Percentiles rank a stretch among this genome's conserved stretches.
Evolutionary conservation across 257 asterid genomes (phyloP).

Genomic region (Penstemon newberryi): DNA sequence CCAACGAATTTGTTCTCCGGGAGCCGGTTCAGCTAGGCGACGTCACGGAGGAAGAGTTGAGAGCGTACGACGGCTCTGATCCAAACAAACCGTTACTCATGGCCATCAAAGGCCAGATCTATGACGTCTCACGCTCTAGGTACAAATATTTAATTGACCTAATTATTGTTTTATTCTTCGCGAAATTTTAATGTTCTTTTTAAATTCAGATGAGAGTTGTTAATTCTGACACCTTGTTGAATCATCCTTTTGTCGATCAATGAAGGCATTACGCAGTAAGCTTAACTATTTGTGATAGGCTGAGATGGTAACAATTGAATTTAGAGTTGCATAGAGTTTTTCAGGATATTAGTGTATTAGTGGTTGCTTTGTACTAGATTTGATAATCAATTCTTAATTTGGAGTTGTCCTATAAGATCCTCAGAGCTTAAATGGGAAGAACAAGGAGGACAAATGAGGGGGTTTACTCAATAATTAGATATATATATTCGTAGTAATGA

Average conservation of each 20-base stretch:
- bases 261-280: too few species aligned
- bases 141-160: conserved; percentile 11
- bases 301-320: not conserved
- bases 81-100: conserved; percentile 76
- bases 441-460: not conserved
- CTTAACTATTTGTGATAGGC: too few species aligned
- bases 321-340: conserved; percentile 1
- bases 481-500: too few species aligned
- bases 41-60: conserved; percentile 66
- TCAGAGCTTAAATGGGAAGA: conserved; percentile 5
- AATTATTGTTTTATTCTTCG: not conserved
- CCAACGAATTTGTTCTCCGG: conserved; percentile 47
- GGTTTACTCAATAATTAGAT: too few species aligned
- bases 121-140: conserved; percentile 91
- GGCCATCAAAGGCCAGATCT: conserved; percentile 92
- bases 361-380: not conserved
- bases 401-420: too few species aligned
- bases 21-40: conserved; percentile 84
- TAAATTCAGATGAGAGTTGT: too few species aligned
- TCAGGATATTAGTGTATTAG: not conserved
- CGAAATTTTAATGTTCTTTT: too few species aligned
- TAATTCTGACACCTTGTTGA: too few species aligned
- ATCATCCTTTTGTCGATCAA: too few species aligned
- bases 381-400: not conserved
- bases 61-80: conserved; percentile 80